Evolutionary conservation across 106 monocot genomes (phyloP), one percentile per base, ranked within the genome.

Genomic region (Acanthochlamys bracteata): DNA sequence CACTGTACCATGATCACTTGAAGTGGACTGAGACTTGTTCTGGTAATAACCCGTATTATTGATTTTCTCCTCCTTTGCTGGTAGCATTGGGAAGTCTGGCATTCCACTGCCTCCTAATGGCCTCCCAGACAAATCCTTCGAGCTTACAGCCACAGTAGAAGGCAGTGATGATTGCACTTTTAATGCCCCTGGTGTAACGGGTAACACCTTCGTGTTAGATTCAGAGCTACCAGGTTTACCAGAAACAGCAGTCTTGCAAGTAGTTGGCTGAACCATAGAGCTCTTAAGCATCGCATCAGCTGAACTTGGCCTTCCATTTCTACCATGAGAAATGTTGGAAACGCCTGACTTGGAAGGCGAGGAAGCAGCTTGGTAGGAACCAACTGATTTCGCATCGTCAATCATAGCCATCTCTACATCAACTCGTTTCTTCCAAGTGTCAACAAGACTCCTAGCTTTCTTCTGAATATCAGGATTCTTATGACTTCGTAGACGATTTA

Each of bases 341-440:
- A 76, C 76, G 16, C 81, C 84, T 40, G 73, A 47, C 45, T 87
- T 82, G 4, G 49, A 79, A 11, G 81, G 69, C 82, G 81, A 87
- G 58, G 84, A 25, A 24, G 63, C 72, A 57, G 84, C 53, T 83
- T 77, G 77, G 42, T 69, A 59, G 16, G 74, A 56, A n/a, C 66
- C 68, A 52, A 61, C 61, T n/a, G 55, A 57, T 79, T 89, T 93
- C 41, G 81, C 59, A 65, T 89, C 89, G 59, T 68, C 78, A 12
- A 69, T 72, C 76, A 84, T 88, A 49, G 59, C 63, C 84, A 92
- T 92, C 69, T 93, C 92, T 25, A 79, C 92, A 85, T 85, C 82
- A 61, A 93, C 92, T 20, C 92, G 71, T 71, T 93, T 93, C 80
- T 93, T 93, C 92, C 92, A 93, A 20, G 68, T 82, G 39, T 93